phyloP scores from a whole-genome alignment of 2,329 filamentous ascomycete genomes.

The Akanthomyces muscarius region DNA sequence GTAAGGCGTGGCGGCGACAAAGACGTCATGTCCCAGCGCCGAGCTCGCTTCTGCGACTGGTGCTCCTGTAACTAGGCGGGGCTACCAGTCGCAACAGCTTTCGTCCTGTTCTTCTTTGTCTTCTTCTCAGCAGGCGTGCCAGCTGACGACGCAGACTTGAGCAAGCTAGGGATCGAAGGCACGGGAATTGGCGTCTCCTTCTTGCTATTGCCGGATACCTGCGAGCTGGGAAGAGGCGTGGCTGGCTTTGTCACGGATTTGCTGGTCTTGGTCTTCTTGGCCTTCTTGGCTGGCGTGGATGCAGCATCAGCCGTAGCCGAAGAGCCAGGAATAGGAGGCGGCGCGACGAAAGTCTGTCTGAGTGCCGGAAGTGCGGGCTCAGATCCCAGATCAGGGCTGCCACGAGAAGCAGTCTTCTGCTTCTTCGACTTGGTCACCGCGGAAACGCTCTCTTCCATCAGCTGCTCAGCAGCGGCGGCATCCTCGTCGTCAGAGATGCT shows the following conservation, averaged over 20 bases:
- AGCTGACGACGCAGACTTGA: not conserved
- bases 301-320: conserved; percentile 16
- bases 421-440: conserved; percentile 41
- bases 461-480: conserved; percentile 32
- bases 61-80: not conserved
- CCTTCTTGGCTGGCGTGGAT: conserved; percentile 16
- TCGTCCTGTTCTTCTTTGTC: conserved; percentile 28
- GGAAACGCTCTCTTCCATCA: conserved; percentile 31
- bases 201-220: conserved; percentile 16
- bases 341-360: conserved; percentile 32
- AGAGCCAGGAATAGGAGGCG: conserved; percentile 29
- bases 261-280: not conserved
- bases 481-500: conserved; percentile 36
- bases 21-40: not conserved
- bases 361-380: conserved; percentile 26
- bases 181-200: conserved; percentile 29
- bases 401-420: conserved; percentile 32
- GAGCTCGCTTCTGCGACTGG: not conserved
- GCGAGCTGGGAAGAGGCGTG: not conserved
- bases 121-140: conserved; percentile 27
- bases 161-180: conserved; percentile 30
- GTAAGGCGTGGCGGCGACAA: not conserved
- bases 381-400: conserved; percentile 34
- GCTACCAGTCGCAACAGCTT: not conserved
- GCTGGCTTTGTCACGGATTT: not conserved